Percentiles rank a stretch among this genome's conserved stretches.
Evolutionary conservation across 345 rosid genomes (phyloP).

Genomic region (Crucihimalaya himalaica): DNA sequence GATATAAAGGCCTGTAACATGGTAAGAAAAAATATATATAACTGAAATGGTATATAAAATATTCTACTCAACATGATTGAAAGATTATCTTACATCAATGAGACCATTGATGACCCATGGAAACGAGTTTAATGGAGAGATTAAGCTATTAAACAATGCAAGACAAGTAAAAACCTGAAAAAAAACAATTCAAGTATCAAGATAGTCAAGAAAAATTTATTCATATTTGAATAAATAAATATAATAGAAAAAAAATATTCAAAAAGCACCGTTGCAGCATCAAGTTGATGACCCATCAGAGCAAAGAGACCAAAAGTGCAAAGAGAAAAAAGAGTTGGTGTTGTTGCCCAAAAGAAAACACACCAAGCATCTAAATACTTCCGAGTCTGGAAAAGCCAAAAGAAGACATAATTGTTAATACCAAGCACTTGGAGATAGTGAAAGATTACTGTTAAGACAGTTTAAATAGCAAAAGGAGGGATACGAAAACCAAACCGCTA

Average conservation of each 20-base stretch:
- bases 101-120: conserved; percentile 98
- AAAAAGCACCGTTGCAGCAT: conserved; percentile 78
- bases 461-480: neutral
- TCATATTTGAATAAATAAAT: neutral
- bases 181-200: neutral
- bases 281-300: conserved; percentile 92
- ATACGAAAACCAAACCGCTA: conserved; percentile 56
- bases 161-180: conserved; percentile 93
- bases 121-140: conserved; percentile 92
- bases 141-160: conserved; percentile 81
- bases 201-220: neutral
- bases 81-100: conserved; percentile 72
- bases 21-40: neutral
- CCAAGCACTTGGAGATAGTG: conserved; percentile 1
- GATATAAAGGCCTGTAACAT: conserved; percentile 79
- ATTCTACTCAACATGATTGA: conserved; percentile 17
- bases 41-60: conserved; percentile 7
- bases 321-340: conserved; percentile 89
- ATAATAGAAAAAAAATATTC: neutral
- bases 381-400: conserved; percentile 58
- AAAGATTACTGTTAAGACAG: neutral
- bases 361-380: conserved; percentile 98
- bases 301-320: conserved; percentile 82
- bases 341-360: conserved; percentile 98
- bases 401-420: conserved; percentile 1